Conservation (phyloP, 176 grass and related monocot genomes). For the Alopecurus myosuroides region DNA sequence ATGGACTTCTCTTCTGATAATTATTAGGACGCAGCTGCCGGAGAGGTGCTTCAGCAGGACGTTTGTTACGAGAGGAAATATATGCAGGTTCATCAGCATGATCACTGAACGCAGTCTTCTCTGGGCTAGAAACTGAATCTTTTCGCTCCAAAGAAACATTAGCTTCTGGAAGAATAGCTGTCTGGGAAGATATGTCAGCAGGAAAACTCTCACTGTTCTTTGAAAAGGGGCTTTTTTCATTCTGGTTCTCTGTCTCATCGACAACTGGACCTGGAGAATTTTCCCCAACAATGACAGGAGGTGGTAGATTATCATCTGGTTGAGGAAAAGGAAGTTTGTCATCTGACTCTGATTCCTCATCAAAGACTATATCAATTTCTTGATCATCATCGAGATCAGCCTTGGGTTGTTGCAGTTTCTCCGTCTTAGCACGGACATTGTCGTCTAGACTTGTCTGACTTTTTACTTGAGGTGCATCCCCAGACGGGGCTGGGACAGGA, state of each 20-base stretch:
- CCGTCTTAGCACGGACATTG: conserved; percentile 43
- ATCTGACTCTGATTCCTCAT: conserved; percentile 88
- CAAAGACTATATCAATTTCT: conserved; percentile 88
- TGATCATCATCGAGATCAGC: conserved; percentile 85
- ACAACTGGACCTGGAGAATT: conserved; percentile 68
- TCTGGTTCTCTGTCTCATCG: conserved; percentile 51
- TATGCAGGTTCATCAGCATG: conserved; percentile 39
- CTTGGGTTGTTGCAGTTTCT: conserved; percentile 53
- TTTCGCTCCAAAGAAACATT: conserved; percentile 39
- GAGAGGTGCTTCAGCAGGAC: conserved; percentile 25
- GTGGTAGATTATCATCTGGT: conserved; percentile 72
- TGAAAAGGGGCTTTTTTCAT: conserved; percentile 45
- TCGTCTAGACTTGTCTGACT: conserved; percentile 42
- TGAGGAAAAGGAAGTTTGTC: conserved; percentile 91
- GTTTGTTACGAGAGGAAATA: conserved; percentile 27
- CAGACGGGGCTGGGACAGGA: conserved; percentile 37
- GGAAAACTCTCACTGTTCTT: conserved; percentile 26
- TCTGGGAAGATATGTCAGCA: conserved; percentile 31
- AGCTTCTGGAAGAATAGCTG: conserved; percentile 25
- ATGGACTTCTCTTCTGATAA: conserved; percentile 44
- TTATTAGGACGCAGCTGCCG: conserved; percentile 33
- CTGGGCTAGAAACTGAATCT: conserved; percentile 21
- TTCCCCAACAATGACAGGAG: conserved; percentile 72
- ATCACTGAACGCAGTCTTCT: conserved; percentile 40
- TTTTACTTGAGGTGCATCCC: conserved; percentile 58